Percentiles rank a stretch among this genome's conserved stretches.
Conservation (phyloP, 208 protist species). For the Crithidia brevicula region DNA sequence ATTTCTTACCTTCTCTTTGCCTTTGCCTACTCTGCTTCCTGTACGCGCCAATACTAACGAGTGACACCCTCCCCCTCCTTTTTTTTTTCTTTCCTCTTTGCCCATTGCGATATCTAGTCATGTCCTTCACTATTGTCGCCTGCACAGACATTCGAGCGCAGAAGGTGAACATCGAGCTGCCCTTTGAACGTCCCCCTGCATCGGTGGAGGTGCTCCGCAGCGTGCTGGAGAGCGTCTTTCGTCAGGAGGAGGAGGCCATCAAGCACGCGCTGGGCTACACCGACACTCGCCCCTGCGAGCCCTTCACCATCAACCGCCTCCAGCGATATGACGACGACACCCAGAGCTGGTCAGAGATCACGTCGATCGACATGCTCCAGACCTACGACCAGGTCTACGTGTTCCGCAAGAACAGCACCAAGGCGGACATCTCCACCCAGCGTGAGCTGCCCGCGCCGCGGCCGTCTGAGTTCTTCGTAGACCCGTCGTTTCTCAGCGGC, state of each 20-base stretch:
- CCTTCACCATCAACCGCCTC: constrained; percentile 71
- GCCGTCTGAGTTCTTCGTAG: constrained; percentile 45
- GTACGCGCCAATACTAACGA: no score
- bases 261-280: constrained; percentile 43
- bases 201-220: constrained; percentile 55
- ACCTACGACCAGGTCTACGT: constrained; percentile 85
- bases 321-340: constrained; percentile 79
- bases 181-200: constrained; percentile 53
- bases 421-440: constrained; percentile 73
- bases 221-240: constrained; percentile 66
- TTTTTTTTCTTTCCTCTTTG: not conserved
- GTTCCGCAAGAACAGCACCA: constrained; percentile 78
- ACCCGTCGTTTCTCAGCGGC: not conserved
- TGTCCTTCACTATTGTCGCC: constrained; percentile 63
- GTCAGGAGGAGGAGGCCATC: constrained; percentile 64
- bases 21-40: no score
- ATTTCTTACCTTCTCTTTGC: no score
- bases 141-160: constrained; percentile 76
- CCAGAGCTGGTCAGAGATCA: constrained; percentile 63
- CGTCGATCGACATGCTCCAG: constrained; percentile 39
- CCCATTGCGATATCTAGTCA: not conserved
- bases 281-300: constrained; percentile 61
- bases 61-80: not conserved
- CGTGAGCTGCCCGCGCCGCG: constrained; percentile 74
- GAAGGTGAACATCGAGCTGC: constrained; percentile 83